A percentile compares a stretch with the other conserved stretches of the same genome.
Evolutionary conservation across 1,284 basidiomycete species (phyloP).

Genomic region (Ustilago sp.): DNA sequence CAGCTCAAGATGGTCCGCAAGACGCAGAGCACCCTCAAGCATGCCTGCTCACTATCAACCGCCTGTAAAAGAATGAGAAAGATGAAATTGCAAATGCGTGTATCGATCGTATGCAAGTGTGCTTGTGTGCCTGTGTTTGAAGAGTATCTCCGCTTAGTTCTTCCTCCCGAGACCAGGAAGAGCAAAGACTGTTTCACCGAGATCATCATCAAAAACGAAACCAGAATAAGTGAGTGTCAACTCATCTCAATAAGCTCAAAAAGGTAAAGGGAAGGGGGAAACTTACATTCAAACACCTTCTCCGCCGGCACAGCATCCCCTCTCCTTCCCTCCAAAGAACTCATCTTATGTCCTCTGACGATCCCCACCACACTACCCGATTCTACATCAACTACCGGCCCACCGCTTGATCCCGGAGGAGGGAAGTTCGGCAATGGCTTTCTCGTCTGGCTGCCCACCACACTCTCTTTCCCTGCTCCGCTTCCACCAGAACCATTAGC

Average conservation of each 20-base stretch:
- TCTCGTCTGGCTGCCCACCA: slow-evolving; percentile 29
- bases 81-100: background rate
- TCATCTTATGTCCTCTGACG: slow-evolving; percentile 76
- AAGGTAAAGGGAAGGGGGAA: background rate
- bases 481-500: background rate
- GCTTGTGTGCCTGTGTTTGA: background rate
- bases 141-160: slow-evolving; percentile 16
- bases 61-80: background rate
- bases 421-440: slow-evolving; percentile 71
- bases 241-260: background rate
- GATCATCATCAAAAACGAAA: background rate
- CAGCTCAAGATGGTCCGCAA: no score
- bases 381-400: slow-evolving; percentile 77
- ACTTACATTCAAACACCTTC: slow-evolving; percentile 74
- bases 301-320: slow-evolving; percentile 81
- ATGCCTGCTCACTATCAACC: background rate
- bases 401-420: slow-evolving; percentile 78
- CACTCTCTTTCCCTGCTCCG: background rate
- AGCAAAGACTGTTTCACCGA: slow-evolving; percentile 49
- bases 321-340: slow-evolving; percentile 73
- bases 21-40: background rate
- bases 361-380: slow-evolving; percentile 78
- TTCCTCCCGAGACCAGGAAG: slow-evolving; percentile 62
- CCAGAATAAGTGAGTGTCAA: background rate
- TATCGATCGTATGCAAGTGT: background rate